phyloP scores from a whole-genome alignment of 2,329 filamentous ascomycete genomes.

The Sporothrix phasma region DNA sequence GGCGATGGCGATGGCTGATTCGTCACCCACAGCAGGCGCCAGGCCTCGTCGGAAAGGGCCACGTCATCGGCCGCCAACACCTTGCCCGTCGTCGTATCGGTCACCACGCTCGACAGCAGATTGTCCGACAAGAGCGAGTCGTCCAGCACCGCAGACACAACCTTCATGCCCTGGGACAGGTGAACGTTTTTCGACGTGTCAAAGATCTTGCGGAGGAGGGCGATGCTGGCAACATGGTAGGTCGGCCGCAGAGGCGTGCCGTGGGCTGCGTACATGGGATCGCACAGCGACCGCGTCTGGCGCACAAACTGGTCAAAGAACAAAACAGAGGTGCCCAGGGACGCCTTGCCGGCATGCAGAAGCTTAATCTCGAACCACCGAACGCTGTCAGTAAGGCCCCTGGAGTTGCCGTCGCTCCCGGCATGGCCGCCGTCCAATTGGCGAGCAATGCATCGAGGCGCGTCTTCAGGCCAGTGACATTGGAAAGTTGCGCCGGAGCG shows the following conservation, averaged over 20 bases:
- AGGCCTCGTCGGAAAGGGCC: not conserved
- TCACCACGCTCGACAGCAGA: not conserved
- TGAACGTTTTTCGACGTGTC: not conserved
- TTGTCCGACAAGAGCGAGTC: not conserved
- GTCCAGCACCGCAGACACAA: not conserved
- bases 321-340: slow-evolving; percentile 24
- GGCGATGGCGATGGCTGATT: not conserved
- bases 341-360: slow-evolving; percentile 40
- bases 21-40: not conserved
- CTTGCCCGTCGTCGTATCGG: not conserved
- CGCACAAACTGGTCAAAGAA: slow-evolving; percentile 36
- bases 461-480: slow-evolving; percentile 16
- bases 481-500: slow-evolving; percentile 29
- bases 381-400: slow-evolving; percentile 31
- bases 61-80: not conserved
- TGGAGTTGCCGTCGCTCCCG: not conserved
- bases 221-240: slow-evolving; percentile 35
- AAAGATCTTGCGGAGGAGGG: slow-evolving; percentile 29
- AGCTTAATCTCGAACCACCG: slow-evolving; percentile 43
- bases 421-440: slow-evolving; percentile 25
- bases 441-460: slow-evolving; percentile 29
- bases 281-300: slow-evolving; percentile 32
- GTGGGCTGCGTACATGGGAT: slow-evolving; percentile 33
- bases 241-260: slow-evolving; percentile 27
- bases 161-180: not conserved